Base-by-base conservation (phyloP, 139 green algal species). In the Chlorella sp. region DNA sequence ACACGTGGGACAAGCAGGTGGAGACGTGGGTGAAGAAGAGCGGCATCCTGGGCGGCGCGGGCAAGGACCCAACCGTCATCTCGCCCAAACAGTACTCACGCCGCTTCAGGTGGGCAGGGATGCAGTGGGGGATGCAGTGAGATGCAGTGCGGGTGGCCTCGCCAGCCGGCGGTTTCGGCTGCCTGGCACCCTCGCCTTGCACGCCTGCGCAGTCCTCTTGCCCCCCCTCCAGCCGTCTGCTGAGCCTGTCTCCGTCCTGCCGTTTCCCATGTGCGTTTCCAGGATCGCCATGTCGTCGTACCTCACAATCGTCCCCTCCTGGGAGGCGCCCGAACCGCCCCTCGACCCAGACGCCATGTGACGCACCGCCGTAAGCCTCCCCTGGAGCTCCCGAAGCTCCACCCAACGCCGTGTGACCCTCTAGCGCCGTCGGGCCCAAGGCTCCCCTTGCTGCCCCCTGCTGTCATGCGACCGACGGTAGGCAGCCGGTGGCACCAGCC, bases 1-100 rank as follows among this genome's bases (percentile, higher is more conserved):
- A 98, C 88, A 99, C 97, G 16, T 98, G 94, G 95, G 97, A 99
- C 90, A 99, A 99, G 91, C 93, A 98, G 85, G 88, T 99, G 40
- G 97, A 99, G 90, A 97, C 92, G 41, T 98, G 95, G 95, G 95
- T 99, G n/a, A 99, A 99, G 92, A 91, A 90, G 32, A 93, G 79
- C 67, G 97, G 94, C 44, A 93, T 98, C 34, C 88, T 99, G 86
- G 96, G 95, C 2, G 94, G 94, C 34, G 90, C 89, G 22, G 84
- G 88, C 44, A 91, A 95, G 85, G 93, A 97, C 87, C 97, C 97
- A 14, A 99, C 97, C 40, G 94, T 99, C 80, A 94, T 99, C 41
- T 98, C 95, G 16, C 97, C 97, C 20, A 94, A 95, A 79, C 92
- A 99, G 85, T 99, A 99, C 92, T 94, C 92, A 87, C 88, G 92